Percentiles rank a stretch among this genome's conserved stretches.
Evolutionary conservation across 1,284 basidiomycete genomes (phyloP).

Genomic region (Cutaneotrichosporon mucoides): DNA sequence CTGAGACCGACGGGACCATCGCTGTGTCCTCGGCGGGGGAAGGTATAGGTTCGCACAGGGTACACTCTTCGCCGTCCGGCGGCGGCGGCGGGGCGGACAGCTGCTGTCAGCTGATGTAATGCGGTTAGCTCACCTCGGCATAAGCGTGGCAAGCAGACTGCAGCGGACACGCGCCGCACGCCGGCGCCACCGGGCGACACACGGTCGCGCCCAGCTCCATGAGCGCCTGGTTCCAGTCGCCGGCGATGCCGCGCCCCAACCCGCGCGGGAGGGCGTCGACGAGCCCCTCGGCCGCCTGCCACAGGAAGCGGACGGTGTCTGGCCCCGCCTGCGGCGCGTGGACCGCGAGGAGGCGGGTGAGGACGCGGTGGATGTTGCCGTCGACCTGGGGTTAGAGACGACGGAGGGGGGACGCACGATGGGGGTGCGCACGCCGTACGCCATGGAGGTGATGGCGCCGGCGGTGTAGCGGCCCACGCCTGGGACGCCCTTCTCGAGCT

Average conservation of each 20-base stretch:
- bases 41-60: constrained; percentile 59
- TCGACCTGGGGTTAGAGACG: constrained; percentile 60
- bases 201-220: constrained; percentile 75
- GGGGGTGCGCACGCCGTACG: constrained; percentile 75
- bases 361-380: constrained; percentile 80
- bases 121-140: constrained; percentile 41
- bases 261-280: constrained; percentile 54
- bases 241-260: constrained; percentile 50
- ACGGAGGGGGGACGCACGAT: constrained; percentile 58
- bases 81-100: constrained; percentile 22
- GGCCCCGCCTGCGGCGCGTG: constrained; percentile 77
- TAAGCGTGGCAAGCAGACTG: constrained; percentile 65
- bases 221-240: constrained; percentile 73
- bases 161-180: constrained; percentile 69
- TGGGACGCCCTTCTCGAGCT: constrained; percentile 78
- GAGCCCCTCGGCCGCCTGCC: constrained; percentile 68
- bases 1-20: constrained; percentile 54
- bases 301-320: constrained; percentile 70
- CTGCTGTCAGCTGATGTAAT: constrained; percentile 7
- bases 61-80: constrained; percentile 61
- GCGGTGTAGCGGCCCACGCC: constrained; percentile 87
- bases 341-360: constrained; percentile 74
- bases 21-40: too few species aligned
- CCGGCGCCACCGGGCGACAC: constrained; percentile 76
- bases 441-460: constrained; percentile 80